phyloP scores from a whole-genome alignment of 371 early-diverging fungal genomes.

The Mortierella sp. region DNA sequence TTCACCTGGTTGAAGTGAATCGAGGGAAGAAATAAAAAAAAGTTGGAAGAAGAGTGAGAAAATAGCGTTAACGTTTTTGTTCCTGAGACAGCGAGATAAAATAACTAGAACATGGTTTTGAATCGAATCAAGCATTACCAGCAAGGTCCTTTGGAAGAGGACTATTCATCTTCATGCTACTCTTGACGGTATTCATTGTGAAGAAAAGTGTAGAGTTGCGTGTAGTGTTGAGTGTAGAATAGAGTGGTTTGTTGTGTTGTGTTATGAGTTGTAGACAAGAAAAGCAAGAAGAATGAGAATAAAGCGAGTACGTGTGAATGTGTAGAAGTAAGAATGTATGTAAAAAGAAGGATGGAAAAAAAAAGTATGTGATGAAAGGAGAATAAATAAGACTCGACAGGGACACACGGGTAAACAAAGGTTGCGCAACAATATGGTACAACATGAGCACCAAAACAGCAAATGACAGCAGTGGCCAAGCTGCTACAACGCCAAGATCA shows the following conservation, averaged over 20 bases:
- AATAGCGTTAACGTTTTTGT: neutral
- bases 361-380: no score
- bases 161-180: slow-evolving; percentile 64
- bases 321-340: no score
- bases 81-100: neutral
- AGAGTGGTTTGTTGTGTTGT: neutral
- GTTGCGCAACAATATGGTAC: no score
- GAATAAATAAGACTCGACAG: no score
- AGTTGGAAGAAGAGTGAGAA: neutral
- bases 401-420: no score
- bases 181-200: slow-evolving; percentile 27
- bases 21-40: neutral
- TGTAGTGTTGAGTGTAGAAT: neutral
- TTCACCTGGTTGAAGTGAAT: slow-evolving; percentile 65
- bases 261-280: neutral
- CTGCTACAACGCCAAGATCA: no score
- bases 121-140: no score
- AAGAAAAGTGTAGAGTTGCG: neutral
- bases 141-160: slow-evolving; percentile 73
- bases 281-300: neutral
- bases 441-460: no score
- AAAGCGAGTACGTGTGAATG: neutral
- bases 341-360: no score
- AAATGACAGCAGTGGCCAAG: no score
- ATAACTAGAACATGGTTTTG: neutral